These are phyloP conservation scores for Panus rudis DNA, from an alignment of 768 basidiomycete genomes.

Conservation along the genomic window DNA sequence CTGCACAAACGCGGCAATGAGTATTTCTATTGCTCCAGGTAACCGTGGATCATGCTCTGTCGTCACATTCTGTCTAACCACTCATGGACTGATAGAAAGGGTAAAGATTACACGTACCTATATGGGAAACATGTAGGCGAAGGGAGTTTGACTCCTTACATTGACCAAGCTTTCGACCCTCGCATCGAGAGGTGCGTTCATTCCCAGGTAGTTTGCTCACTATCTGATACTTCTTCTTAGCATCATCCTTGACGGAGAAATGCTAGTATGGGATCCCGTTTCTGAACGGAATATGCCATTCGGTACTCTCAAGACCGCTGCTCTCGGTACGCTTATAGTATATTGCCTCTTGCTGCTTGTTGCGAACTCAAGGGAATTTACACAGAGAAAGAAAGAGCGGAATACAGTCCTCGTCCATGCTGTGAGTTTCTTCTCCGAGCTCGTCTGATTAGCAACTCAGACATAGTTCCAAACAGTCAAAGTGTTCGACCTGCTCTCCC, in stretches of 20 bases:
- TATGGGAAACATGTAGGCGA: constrained; percentile 80
- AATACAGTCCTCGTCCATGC: constrained; percentile 83
- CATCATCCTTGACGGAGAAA: constrained; percentile 94
- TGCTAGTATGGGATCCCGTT: constrained; percentile 96
- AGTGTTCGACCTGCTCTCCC: constrained; percentile 88
- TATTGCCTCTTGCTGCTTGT: background rate
- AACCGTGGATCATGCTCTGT: constrained; percentile 7
- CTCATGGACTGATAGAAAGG: constrained; percentile 48
- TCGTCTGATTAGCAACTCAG: background rate
- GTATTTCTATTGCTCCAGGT: constrained; percentile 92
- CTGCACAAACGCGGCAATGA: constrained; percentile 88
- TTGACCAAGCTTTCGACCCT: constrained; percentile 67
- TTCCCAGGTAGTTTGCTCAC: background rate
- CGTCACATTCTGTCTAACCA: constrained; percentile 1
- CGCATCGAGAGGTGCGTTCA: constrained; percentile 71
- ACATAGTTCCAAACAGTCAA: constrained; percentile 60
- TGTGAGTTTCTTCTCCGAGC: constrained; percentile 45
- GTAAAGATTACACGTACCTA: constrained; percentile 84
- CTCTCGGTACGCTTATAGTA: constrained; percentile 55
- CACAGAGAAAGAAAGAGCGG: constrained; percentile 65
- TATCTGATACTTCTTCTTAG: constrained; percentile 31
- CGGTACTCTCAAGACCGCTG: constrained; percentile 89
- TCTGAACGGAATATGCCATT: constrained; percentile 87
- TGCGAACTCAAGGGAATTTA: constrained; percentile 21
- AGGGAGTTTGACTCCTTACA: constrained; percentile 86